Base-by-base conservation (phyloP, 441 rosid species). In the Populus trichocarpa region DNA sequence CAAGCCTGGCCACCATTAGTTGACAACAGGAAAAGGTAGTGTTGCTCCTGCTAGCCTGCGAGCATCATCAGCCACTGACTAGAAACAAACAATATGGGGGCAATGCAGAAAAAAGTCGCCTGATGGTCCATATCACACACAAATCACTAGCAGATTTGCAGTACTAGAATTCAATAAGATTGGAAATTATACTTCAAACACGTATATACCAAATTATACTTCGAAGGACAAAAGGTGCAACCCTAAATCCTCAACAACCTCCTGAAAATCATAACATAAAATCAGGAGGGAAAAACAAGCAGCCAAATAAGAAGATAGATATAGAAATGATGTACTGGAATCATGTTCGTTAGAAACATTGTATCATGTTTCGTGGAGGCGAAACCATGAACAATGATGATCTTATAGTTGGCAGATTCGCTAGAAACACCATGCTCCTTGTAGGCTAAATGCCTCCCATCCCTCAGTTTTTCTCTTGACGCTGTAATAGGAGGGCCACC, bases 391-490 rank as follows among this genome's bases (percentile, higher is more conserved):
- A 91, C 35, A 30, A 22, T 84, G 38, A 92, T 78, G 73, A 92
- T 72, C 78, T 88, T 91, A 79, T 81, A 80, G 28, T 79, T 87
- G 81, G 97, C 96, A 69, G 65, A 23, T 8, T 87, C 86, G 81
- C 38, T 86, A 1, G 91, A 65, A 33, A 85, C 68, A 36, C 98
- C 97, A 23, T 75, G 83, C 81, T 91, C 95, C 65, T 78, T 77
- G 84, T 88, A 94, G 59, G 97, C 92, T 66, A 94, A 76, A 80
- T 92, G 86, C 79, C 97, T 92, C n/a, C 95, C 97, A 70, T 94
- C 97, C 81, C 92, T 84, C 11, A 94, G 82, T 82, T 90, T 89
- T 66, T 91, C 80, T 80, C 97, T 91, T 6, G 88, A 84, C 9
- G 86, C 85, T 65, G 90, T 92, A 67, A 91, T 81, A 18, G 89